A percentile compares a stretch with the other conserved stretches of the same genome.
Evolutionary conservation across 208 protist species (phyloP).

Genomic region (Crithidia bombi): DNA sequence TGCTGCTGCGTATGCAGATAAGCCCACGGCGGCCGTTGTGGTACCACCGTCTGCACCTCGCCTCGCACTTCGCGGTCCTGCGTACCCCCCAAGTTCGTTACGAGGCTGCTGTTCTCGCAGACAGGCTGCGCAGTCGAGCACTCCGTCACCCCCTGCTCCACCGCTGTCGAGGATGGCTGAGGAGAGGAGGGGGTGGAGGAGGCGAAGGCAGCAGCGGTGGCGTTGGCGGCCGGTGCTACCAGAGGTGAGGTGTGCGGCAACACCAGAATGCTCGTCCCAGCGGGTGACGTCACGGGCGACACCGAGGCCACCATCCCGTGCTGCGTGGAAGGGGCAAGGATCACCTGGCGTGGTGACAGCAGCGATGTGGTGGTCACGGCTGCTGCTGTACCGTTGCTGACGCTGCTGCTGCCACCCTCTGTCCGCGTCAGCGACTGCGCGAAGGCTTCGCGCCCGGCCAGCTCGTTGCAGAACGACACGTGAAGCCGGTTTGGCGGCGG

Average conservation of each 20-base stretch:
- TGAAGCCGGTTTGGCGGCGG: not conserved
- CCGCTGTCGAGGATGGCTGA: too few relatives aligned
- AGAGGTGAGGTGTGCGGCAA: not conserved
- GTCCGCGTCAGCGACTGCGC: not conserved
- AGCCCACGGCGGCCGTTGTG: not conserved
- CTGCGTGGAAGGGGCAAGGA: not conserved
- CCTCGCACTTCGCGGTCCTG: not conserved
- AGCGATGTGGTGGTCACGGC: not conserved
- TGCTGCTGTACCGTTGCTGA: not conserved
- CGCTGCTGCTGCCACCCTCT: not conserved
- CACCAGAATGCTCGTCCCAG: not conserved
- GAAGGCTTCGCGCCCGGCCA: not conserved
- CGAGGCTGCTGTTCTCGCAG: not conserved
- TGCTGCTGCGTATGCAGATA: not conserved
- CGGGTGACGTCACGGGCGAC: conserved; percentile 6
- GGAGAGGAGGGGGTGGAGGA: not conserved
- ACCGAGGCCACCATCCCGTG: not conserved
- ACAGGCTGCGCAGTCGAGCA: not conserved
- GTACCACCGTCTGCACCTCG: not conserved
- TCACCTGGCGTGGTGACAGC: not conserved
- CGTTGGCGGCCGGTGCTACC: not conserved
- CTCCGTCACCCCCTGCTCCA: too few relatives aligned
- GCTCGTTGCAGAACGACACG: conserved; percentile 11
- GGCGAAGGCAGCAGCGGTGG: not conserved
- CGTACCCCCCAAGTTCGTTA: not conserved